Percentiles rank a stretch among this genome's conserved stretches.
These are phyloP conservation scores for Aspergillus sp. DNA, from an alignment of 2,329 filamentous ascomycete genomes.

Conservation along the genomic window DNA sequence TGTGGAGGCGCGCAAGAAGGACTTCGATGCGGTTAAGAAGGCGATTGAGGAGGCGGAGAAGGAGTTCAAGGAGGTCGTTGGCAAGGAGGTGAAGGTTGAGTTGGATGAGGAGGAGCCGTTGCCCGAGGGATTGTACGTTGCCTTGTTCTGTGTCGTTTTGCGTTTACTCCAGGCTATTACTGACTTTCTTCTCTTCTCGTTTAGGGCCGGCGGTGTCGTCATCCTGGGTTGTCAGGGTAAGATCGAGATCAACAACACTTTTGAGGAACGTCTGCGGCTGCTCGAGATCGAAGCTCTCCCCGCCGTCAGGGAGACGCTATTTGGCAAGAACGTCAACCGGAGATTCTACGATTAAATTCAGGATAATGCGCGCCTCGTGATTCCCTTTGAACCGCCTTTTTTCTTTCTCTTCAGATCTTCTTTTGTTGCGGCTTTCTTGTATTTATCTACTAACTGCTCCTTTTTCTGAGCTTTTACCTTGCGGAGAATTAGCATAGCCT, in stretches of 20 bases:
- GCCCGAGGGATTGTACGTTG: slow-evolving; percentile 77
- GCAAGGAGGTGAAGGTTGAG: slow-evolving; percentile 66
- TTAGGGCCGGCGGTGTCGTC: slow-evolving; percentile 76
- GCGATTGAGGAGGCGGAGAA: slow-evolving; percentile 73
- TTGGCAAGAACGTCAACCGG: slow-evolving; percentile 92
- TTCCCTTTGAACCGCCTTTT: slow-evolving; percentile 4
- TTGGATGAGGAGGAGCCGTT: slow-evolving; percentile 78
- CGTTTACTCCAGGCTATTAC: background rate
- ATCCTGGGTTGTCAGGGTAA: slow-evolving; percentile 83
- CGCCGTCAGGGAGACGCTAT: slow-evolving; percentile 78
- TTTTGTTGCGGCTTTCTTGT: slow-evolving; percentile 10
- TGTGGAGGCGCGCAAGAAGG: slow-evolving; percentile 75
- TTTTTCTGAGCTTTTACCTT: slow-evolving; percentile 5
- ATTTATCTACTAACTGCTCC: slow-evolving; percentile 16
- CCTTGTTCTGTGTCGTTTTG: slow-evolving; percentile 8
- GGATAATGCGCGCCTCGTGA: slow-evolving; percentile 21
- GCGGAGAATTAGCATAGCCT: slow-evolving; percentile 16
- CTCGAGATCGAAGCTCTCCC: slow-evolving; percentile 84
- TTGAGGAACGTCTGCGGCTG: slow-evolving; percentile 84
- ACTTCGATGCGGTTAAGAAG: slow-evolving; percentile 72
- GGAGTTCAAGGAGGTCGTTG: slow-evolving; percentile 79
- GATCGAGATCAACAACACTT: slow-evolving; percentile 98
- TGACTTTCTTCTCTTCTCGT: slow-evolving; percentile 9
- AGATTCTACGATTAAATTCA: slow-evolving; percentile 80
- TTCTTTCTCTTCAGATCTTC: slow-evolving; percentile 8